Evolutionary conservation across 2,329 filamentous ascomycete species (phyloP).

Genomic region (Pseudogymnoascus sp.): DNA sequence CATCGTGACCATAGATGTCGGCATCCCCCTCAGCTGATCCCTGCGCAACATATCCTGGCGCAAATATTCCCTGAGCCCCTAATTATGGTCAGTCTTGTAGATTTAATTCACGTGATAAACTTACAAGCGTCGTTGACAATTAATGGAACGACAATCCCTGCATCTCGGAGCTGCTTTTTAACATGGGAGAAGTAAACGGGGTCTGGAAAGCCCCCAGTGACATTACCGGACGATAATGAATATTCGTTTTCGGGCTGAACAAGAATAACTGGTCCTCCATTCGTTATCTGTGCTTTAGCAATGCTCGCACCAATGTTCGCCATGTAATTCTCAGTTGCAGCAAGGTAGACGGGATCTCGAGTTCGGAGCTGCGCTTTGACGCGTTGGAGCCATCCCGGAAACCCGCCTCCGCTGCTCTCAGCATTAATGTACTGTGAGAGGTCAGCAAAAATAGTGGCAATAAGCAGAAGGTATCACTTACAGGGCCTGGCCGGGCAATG

Average conservation of each 20-base stretch:
- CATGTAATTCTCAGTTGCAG: conserved; percentile 57
- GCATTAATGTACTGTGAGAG: conserved; percentile 63
- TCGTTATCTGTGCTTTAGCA: conserved; percentile 71
- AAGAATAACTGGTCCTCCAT: conserved; percentile 72
- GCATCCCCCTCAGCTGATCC: conserved; percentile 27
- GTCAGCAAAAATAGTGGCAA: background rate
- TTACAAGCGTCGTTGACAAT: conserved; percentile 63
- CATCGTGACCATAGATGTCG: conserved; percentile 34
- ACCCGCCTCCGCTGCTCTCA: conserved; percentile 68
- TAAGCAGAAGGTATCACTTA: conserved; percentile 12
- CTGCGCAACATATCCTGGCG: conserved; percentile 23
- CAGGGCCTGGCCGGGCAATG: conserved; percentile 44
- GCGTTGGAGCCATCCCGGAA: conserved; percentile 71
- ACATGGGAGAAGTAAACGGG: conserved; percentile 64
- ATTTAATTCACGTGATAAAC: background rate
- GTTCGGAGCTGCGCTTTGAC: conserved; percentile 60
- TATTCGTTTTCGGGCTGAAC: conserved; percentile 82
- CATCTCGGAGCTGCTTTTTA: conserved; percentile 57
- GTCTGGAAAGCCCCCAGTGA: conserved; percentile 53
- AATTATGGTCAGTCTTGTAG: background rate
- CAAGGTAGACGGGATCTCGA: conserved; percentile 51
- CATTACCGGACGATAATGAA: conserved; percentile 40
- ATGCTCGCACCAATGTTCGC: conserved; percentile 56
- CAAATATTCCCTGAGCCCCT: conserved; percentile 24
- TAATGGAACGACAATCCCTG: conserved; percentile 65